A percentile compares a stretch with the other conserved stretches of the same genome.
Evolutionary conservation across 345 rosid genomes (phyloP).

Genomic region (Punica granatum): DNA sequence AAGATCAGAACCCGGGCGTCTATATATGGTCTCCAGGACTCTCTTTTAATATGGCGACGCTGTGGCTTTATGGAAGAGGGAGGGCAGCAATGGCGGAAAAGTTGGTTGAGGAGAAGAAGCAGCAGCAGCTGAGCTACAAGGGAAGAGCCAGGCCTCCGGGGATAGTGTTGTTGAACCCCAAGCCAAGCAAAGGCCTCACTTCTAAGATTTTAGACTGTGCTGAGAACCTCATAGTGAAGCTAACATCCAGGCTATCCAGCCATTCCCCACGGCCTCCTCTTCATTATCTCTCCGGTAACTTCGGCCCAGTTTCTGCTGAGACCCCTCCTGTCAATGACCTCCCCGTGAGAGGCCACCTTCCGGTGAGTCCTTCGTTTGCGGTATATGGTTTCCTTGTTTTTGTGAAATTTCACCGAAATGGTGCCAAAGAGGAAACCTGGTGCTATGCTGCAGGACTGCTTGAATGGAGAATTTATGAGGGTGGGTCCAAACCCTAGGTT

Average conservation of each 20-base stretch:
- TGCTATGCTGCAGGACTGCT: conserved; percentile 37
- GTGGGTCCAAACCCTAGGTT: conserved; percentile 91
- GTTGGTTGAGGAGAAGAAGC: conserved; percentile 56
- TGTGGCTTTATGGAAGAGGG: too few relatives aligned
- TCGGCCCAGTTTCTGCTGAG: conserved; percentile 59
- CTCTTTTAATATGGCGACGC: too few relatives aligned
- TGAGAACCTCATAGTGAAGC: conserved; percentile 66
- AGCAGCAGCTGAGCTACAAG: conserved; percentile 49
- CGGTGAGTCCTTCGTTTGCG: conserved; percentile 32
- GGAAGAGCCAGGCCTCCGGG: neutral
- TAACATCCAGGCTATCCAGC: conserved; percentile 65
- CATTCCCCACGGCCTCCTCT: conserved; percentile 57
- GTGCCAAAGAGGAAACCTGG: too few relatives aligned
- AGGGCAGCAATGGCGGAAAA: conserved; percentile 26
- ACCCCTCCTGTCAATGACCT: conserved; percentile 66
- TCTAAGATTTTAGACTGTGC: conserved; percentile 54
- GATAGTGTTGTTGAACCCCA: conserved; percentile 38
- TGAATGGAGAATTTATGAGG: conserved; percentile 83
- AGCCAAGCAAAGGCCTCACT: conserved; percentile 56
- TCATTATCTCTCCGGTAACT: conserved; percentile 85
- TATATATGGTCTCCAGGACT: too few relatives aligned
- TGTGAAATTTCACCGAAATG: too few relatives aligned
- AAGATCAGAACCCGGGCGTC: too few relatives aligned
- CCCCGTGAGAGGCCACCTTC: conserved; percentile 63
- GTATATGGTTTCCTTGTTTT: neutral